A percentile compares a stretch with the other conserved stretches of the same genome.
phyloP scores from a whole-genome alignment of 306 rosid species.

The Quercus variabilis region DNA sequence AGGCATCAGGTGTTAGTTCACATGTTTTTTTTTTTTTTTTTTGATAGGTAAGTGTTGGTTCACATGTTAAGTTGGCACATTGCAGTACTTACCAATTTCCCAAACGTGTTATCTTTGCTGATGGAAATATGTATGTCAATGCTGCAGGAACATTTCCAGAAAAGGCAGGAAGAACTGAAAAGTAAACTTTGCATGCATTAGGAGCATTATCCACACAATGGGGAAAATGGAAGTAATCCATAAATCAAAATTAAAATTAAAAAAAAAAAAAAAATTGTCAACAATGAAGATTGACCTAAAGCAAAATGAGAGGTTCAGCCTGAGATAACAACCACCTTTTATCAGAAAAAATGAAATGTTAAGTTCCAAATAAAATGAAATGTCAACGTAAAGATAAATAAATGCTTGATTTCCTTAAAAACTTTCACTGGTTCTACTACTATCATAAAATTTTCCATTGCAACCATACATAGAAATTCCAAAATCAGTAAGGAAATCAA shows the following conservation, averaged over 20 bases:
- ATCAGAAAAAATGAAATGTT: no score
- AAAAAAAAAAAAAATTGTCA: not conserved
- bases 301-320: not conserved
- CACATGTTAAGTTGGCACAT: constrained; percentile 1
- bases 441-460: not conserved
- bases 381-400: not conserved
- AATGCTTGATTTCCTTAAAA: not conserved
- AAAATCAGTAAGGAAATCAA: not conserved
- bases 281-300: not conserved
- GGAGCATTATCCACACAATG: constrained; percentile 3
- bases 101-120: constrained; percentile 84
- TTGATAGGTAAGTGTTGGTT: no score
- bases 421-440: not conserved
- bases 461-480: constrained; percentile 2
- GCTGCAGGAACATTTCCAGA: constrained; percentile 94
- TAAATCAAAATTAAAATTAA: not conserved
- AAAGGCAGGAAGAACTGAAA: constrained; percentile 88
- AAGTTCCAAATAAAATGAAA: not conserved
- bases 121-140: constrained; percentile 60
- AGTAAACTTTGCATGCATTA: constrained; percentile 19
- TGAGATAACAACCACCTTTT: no score
- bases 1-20: constrained; percentile 6
- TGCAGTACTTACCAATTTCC: constrained; percentile 69
- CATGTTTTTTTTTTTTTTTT: no score
- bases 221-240: not conserved